These are phyloP conservation scores for Ammopiptanthus mongolicus DNA, from an alignment of 306 rosid genomes.

Conservation along the genomic window DNA sequence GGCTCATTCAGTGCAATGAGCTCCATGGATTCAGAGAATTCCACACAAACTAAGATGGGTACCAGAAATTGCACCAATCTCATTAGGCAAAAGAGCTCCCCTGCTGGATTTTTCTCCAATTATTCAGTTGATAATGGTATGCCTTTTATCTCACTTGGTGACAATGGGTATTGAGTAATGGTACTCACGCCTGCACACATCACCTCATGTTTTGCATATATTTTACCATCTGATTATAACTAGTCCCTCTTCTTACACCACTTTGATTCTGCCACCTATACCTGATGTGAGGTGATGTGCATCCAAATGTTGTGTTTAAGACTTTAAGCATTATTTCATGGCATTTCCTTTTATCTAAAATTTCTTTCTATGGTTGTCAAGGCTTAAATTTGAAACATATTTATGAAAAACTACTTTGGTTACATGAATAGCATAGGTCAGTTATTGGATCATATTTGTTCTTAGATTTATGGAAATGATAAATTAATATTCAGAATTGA, in stretches of 20 bases:
- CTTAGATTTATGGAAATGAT: not conserved
- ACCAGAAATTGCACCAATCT: conserved; percentile 43
- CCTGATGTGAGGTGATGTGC: not conserved
- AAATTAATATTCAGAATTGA: not conserved
- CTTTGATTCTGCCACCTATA: not conserved
- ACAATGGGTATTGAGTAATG: not conserved
- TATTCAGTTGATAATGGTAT: conserved; percentile 50
- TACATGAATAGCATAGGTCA: not conserved
- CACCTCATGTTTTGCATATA: not conserved
- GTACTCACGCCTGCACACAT: not conserved
- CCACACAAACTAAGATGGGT: conserved; percentile 32
- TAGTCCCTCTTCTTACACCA: not conserved
- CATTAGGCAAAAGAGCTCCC: conserved; percentile 67
- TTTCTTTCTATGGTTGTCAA: not conserved
- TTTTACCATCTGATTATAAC: not conserved
- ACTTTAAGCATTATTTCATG: not conserved
- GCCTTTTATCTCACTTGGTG: not conserved
- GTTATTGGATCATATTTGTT: not conserved
- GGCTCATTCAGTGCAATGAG: conserved; percentile 31
- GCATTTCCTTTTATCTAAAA: not conserved
- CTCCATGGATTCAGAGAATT: conserved; percentile 20
- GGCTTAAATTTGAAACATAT: not conserved
- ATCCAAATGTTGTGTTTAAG: not conserved
- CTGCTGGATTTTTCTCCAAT: conserved; percentile 58
- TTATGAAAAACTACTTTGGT: not conserved